Conservation (phyloP, 306 rosid genomes). For the Trichosanthes cucumerina region DNA sequence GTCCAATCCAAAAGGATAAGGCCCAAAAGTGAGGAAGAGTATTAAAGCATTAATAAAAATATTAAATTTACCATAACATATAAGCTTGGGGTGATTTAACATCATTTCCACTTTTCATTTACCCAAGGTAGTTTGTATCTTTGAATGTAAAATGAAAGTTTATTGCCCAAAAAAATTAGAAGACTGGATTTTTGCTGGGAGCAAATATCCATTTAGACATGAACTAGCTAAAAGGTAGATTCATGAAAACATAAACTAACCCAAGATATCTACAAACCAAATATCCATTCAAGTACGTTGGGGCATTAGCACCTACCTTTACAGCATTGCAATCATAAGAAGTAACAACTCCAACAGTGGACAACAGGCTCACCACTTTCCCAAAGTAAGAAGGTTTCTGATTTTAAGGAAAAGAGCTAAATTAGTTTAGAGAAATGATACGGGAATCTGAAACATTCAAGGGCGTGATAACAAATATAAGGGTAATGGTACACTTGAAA, state of each 20-base stretch:
- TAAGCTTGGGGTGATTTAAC: not conserved
- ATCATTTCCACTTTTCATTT: not conserved
- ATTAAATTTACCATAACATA: no score
- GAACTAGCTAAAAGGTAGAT: not conserved
- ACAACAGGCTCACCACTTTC: slow-evolving; percentile 31
- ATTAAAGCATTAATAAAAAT: no score
- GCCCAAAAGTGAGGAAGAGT: not conserved
- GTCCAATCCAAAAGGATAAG: not conserved
- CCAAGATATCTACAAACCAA: not conserved
- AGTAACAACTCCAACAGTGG: slow-evolving; percentile 37
- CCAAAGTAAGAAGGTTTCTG: slow-evolving; percentile 36
- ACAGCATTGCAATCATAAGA: slow-evolving; percentile 21
- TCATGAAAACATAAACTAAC: not conserved
- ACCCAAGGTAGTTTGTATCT: not conserved
- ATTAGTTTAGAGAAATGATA: not conserved
- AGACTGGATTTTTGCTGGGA: not conserved
- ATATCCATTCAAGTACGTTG: not conserved
- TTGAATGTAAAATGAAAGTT: not conserved
- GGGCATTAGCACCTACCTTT: slow-evolving; percentile 26
- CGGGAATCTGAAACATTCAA: not conserved
- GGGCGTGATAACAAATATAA: not conserved
- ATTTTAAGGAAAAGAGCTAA: not conserved
- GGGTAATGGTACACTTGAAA: not conserved
- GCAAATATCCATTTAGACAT: not conserved
- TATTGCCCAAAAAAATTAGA: not conserved